A percentile compares a stretch with the other conserved stretches of the same genome.
Evolutionary conservation across 805 yeast genomes (phyloP).

Genomic region (Candida sakaeoensis): DNA sequence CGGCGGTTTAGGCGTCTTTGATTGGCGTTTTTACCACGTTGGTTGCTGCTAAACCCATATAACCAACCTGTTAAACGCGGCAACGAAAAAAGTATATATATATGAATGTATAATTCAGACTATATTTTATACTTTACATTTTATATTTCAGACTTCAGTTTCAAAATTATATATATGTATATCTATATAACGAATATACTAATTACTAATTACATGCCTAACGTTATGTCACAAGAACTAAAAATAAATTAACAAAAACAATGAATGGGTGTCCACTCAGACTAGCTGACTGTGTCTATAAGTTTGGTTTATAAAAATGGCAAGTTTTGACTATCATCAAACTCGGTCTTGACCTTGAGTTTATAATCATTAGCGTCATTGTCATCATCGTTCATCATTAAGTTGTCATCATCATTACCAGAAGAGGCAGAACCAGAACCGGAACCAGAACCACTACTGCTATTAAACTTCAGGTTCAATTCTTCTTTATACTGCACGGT

Average conservation of each 20-base stretch:
- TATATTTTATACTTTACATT: too few relatives aligned
- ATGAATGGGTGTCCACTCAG: not conserved
- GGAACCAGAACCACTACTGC: not conserved
- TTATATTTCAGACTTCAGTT: not conserved
- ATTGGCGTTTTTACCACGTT: not conserved
- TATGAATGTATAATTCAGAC: too few relatives aligned
- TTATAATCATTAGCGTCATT: not conserved
- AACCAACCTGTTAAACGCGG: too few relatives aligned
- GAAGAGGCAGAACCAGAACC: not conserved
- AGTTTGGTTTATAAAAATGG: not conserved
- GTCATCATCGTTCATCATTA: not conserved
- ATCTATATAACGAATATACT: too few relatives aligned
- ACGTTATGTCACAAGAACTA: not conserved
- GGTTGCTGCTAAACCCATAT: too few relatives aligned
- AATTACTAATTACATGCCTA: not conserved
- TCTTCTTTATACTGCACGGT: constrained; percentile 18
- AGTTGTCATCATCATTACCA: constrained; percentile 1
- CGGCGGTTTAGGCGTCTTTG: not conserved
- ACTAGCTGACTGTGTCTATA: not conserved
- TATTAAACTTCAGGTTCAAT: not conserved
- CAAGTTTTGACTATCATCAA: not conserved
- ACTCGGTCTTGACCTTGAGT: constrained; percentile 4
- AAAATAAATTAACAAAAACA: not conserved
- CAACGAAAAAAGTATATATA: too few relatives aligned
- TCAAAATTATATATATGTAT: not conserved